Base-by-base conservation (phyloP, 1,284 basidiomycete species). In the Coriolopsis trogii region DNA sequence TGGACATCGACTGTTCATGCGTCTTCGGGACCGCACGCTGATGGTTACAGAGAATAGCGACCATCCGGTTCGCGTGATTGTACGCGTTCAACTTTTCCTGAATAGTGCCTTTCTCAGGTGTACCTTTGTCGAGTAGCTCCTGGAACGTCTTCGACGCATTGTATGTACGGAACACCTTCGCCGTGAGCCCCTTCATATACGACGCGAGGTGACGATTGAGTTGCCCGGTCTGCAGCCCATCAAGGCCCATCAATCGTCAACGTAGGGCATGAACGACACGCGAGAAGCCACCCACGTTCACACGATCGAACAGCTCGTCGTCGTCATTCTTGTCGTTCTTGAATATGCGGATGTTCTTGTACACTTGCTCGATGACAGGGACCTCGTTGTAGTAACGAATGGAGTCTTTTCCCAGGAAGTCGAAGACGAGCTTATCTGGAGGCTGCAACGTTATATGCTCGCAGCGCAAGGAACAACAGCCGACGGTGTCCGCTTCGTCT, bases 141-240 rank as follows among this genome's bases (percentile, higher is more conserved):
- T 97, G 93, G 78, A 98, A 96, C 2, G 95, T 96, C 71, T 85
- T 86, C 24, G 95, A 98, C 15, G 95, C 95, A 67, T 98, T 98
- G 75, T 92, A 98, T 49, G 95, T 98, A 93, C 95, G 95, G 80
- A 98, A 98, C 20, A 98, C 95, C 70, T 98, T 98, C 48, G 95
- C 95, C 1, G 95, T 95, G 21, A 98, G 80, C 15, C 95, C 95
- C 61, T 94, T 91, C 95, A 98, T 98, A 70, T 96, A 93, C 34
- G 81, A 83, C 38, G 82, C 83, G 51, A 98, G 78, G 70, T 97
- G 92, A 67, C 94, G 95, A 76, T 98, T 98, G 56, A 98, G 73
- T 3, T 78, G 74, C 3, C 80, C 73, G 1, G 95, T 96, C 93
- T 97, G 65, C 29, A 49, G 43, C 7, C 41, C n/a, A n/a, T n/a